Base-by-base conservation (phyloP, 2,329 filamentous ascomycete genomes). In the Fusarium tjaetaba region DNA sequence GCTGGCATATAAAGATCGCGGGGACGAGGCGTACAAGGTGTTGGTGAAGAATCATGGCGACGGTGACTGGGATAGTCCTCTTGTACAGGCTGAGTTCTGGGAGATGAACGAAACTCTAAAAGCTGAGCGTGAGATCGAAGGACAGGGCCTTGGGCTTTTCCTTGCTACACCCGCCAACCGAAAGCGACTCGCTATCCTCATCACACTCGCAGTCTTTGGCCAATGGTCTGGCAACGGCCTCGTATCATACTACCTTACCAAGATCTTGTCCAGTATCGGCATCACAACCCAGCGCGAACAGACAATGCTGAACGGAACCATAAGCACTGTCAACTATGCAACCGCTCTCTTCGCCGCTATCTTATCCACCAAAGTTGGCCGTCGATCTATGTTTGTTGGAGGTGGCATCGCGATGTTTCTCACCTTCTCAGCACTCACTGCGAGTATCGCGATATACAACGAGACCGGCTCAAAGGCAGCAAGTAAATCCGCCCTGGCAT, bases 61-160 rank as follows among this genome's bases (percentile, higher is more conserved):
- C 5, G 73, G 72, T 2, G 85, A 91, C 69, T 88, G 87, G 10
- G 85, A 88, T 70, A 85, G 88, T 72, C 82, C 84, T 4, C 43
- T 75, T 14, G 67, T 71, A 1, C 36, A 64, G 16, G 70, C 72
- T 4, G 70, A 75, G 39, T 67, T 73, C 26, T 63, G 57, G 24
- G 70, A 75, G 30, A 75, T 75, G 59, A 73, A 72, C 11, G 62
- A 75, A 36, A 64, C 74, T 2, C 24, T 75, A 3, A 43, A 70
- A 5, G 61, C 56, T 9, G 69, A 73, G n/a, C 24, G 51, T 14
- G 61, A 63, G 28, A 32, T 73, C 36, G 28, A 76, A 60, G 70
- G 59, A 13, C n/a, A 55, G 3, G 64, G 55, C 5, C 32, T 65
- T 1, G 61, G 46, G 9, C 46, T 66, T 1, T 70, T 75, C 16